A percentile compares a stretch with the other conserved stretches of the same genome.
Evolutionary conservation across 2,329 filamentous ascomycete genomes (phyloP).

Genomic region (Hypoxylon sp.): DNA sequence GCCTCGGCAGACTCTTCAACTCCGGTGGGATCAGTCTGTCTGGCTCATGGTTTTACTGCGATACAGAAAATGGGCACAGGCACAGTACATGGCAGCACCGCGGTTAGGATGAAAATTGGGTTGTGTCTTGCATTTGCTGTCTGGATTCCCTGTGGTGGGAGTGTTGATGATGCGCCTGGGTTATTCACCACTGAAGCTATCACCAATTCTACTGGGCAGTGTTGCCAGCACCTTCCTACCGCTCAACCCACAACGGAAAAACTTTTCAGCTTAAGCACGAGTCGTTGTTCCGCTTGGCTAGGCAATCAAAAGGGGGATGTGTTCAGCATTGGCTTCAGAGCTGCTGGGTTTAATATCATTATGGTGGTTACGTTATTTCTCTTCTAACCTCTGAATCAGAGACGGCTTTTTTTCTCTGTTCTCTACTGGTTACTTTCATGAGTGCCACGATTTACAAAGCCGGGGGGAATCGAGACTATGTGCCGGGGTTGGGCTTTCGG

Average conservation of each 20-base stretch:
- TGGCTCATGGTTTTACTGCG: constrained; percentile 21
- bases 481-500: constrained; percentile 24
- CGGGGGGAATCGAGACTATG: no score
- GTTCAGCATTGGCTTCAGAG: constrained; percentile 3
- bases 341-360: constrained; percentile 25
- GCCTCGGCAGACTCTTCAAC: constrained; percentile 3
- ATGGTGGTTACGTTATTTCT: constrained; percentile 31
- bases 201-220: background rate
- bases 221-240: background rate
- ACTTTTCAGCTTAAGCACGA: background rate
- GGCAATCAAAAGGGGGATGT: constrained; percentile 9
- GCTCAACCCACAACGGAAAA: background rate
- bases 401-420: constrained; percentile 34
- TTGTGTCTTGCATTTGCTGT: constrained; percentile 16
- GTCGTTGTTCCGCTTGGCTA: no score
- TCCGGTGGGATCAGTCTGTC: constrained; percentile 9
- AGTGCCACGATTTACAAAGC: constrained; percentile 40
- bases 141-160: background rate
- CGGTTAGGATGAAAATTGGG: constrained; percentile 27
- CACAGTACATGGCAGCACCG: constrained; percentile 17
- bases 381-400: constrained; percentile 27
- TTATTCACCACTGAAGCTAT: background rate
- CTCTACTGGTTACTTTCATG: constrained; percentile 35
- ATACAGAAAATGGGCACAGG: constrained; percentile 27
- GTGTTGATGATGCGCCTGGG: background rate